Base-by-base conservation (phyloP, 2,329 filamentous ascomycete species). In the Nothophaeocryptopus gaeumannii region DNA sequence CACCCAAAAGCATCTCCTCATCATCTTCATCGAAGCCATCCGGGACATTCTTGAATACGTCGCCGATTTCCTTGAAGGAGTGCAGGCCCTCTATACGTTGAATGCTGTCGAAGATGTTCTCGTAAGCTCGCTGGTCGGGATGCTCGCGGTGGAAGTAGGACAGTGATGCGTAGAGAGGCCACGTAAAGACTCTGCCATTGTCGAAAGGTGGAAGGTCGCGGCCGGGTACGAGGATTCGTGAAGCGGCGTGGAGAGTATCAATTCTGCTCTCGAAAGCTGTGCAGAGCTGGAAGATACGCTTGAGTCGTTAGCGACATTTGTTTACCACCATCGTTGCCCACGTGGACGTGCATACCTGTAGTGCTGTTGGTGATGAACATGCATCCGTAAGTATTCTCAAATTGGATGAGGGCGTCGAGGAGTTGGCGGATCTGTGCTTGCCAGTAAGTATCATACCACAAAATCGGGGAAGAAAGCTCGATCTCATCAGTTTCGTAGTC, bases 21-120 rank as follows among this genome's bases (percentile, higher is more conserved):
- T n/a, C n/a, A n/a, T n/a, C n/a, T n/a, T n/a, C n/a, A n/a, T n/a
- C n/a, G n/a, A n/a, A n/a, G n/a, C n/a, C n/a, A n/a, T n/a, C n/a
- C n/a, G n/a, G n/a, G n/a, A n/a, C n/a, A n/a, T n/a, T n/a, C n/a
- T n/a, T n/a, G n/a, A n/a, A n/a, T n/a, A n/a, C n/a, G n/a, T n/a
- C n/a, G n/a, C n/a, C n/a, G n/a, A n/a, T n/a, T n/a, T n/a, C n/a
- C n/a, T n/a, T n/a, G n/a, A n/a, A n/a, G n/a, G n/a, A n/a, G n/a
- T n/a, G n/a, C n/a, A n/a, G 5, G 9, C 34, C 11, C 8, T 37
- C 29, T 2, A 52, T 44, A 14, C 39, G 30, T 30, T 36, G 33
- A 2, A 42, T 31, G 38, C 45, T 41, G 45, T 41, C 32, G 16
- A 48, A 42, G n/a, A 48, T 13, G 7, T 42, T 48, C 8, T 45